These are phyloP conservation scores for Fusarium austroafricanum DNA, from an alignment of 2,329 filamentous ascomycete species.

Conservation along the genomic window DNA sequence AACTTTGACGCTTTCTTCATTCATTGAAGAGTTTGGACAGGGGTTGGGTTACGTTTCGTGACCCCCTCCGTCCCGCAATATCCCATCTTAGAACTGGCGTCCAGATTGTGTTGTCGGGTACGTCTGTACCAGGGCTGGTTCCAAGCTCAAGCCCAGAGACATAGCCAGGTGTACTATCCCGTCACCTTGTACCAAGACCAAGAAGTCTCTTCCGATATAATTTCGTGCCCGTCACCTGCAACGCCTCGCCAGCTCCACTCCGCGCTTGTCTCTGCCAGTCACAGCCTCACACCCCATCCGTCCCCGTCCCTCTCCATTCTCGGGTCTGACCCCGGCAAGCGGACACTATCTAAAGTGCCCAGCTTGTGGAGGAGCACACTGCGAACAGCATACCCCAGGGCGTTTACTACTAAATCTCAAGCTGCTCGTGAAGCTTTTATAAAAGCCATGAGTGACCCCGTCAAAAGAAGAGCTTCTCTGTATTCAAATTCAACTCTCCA, in stretches of 20 bases:
- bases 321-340: constrained; percentile 44
- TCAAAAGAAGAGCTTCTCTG: constrained; percentile 53
- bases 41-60: constrained; percentile 41
- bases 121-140: constrained; percentile 15
- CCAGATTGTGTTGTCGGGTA: constrained; percentile 31
- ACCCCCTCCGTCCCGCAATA: constrained; percentile 42
- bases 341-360: constrained; percentile 46
- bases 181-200: constrained; percentile 46
- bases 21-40: constrained; percentile 33
- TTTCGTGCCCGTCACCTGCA: constrained; percentile 50
- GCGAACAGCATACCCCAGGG: constrained; percentile 41
- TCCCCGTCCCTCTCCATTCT: constrained; percentile 45
- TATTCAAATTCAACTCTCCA: constrained; percentile 55
- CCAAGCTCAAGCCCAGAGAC: background rate
- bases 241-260: constrained; percentile 45
- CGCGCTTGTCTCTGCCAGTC: constrained; percentile 46
- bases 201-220: constrained; percentile 51
- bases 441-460: constrained; percentile 57
- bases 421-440: constrained; percentile 51
- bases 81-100: constrained; percentile 36
- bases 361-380: constrained; percentile 45
- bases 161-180: constrained; percentile 31
- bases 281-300: constrained; percentile 32
- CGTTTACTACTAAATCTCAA: constrained; percentile 39
- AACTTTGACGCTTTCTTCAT: constrained; percentile 36